These are phyloP conservation scores for Closterium sp. DNA, from an alignment of 139 green algal genomes.

Conservation along the genomic window DNA sequence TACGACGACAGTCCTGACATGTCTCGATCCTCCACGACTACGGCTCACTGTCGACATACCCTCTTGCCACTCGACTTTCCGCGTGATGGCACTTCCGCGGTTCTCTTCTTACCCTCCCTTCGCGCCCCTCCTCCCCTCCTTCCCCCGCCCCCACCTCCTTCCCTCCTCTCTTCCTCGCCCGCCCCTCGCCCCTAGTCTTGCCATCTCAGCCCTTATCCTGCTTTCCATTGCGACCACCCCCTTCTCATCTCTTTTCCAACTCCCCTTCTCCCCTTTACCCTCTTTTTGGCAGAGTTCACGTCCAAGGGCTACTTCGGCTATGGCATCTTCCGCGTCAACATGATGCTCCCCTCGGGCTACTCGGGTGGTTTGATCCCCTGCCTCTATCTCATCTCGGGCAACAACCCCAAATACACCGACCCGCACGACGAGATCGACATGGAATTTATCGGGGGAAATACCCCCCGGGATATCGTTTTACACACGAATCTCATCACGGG, in stretches of 20 bases:
- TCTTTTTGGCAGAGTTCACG: not conserved
- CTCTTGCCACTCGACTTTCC: no score
- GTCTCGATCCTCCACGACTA: no score
- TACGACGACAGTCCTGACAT: no score
- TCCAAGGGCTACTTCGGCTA: not conserved
- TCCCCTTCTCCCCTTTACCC: not conserved
- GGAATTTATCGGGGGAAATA: not conserved
- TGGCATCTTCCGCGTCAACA: not conserved
- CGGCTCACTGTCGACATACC: not conserved
- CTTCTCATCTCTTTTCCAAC: not conserved
- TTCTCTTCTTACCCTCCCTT: not conserved
- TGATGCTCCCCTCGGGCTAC: not conserved
- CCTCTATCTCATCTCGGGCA: not conserved
- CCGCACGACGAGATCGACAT: not conserved
- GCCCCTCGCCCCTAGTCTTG: not conserved
- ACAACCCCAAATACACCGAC: not conserved
- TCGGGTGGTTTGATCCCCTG: not conserved
- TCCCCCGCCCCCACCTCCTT: not conserved
- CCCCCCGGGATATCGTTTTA: not conserved
- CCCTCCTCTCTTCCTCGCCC: not conserved
- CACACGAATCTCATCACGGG: not conserved
- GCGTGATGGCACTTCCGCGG: not conserved
- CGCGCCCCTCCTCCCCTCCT: not conserved
- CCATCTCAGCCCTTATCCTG: not conserved
- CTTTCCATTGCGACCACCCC: not conserved